phyloP scores from a whole-genome alignment of 768 basidiomycete species.

The Amanita thiersii region DNA sequence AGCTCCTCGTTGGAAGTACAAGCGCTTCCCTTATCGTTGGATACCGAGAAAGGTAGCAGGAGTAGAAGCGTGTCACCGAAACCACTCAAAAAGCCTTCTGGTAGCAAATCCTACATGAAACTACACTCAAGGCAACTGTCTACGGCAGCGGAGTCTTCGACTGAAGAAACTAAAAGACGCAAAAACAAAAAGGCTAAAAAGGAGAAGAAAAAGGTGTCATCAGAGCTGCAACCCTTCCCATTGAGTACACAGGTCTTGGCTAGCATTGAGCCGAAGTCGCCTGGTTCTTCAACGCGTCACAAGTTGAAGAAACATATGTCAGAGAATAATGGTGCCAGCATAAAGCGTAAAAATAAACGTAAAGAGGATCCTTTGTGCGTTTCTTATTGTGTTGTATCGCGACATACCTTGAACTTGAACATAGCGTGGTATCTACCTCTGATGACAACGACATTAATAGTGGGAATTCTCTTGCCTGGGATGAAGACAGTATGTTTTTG shows the following conservation, averaged over 20 bases:
- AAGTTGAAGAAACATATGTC: conserved; percentile 8
- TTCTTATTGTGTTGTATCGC: not conserved
- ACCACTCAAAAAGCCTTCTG: not conserved
- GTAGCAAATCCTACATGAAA: too few relatives aligned
- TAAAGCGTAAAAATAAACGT: conserved; percentile 1
- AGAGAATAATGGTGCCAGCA: not conserved
- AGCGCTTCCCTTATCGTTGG: conserved; percentile 4
- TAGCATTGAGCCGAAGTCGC: conserved; percentile 21
- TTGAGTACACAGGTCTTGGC: conserved; percentile 39
- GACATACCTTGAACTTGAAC: not conserved
- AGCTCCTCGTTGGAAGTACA: too few relatives aligned
- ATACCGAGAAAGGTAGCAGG: not conserved
- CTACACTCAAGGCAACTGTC: too few relatives aligned
- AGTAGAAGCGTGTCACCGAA: not conserved
- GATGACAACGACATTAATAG: not conserved
- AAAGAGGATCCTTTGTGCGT: not conserved
- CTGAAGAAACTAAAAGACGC: conserved; percentile 13
- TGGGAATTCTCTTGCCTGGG: conserved; percentile 8
- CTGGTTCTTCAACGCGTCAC: conserved; percentile 8
- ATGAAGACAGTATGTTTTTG: conserved; percentile 29
- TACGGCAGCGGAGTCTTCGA: too few relatives aligned
- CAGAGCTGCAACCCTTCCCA: conserved; percentile 18
- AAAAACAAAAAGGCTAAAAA: conserved; percentile 30
- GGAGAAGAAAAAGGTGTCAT: conserved; percentile 8
- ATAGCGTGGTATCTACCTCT: conserved; percentile 2